Percentiles rank a stretch among this genome's conserved stretches.
Evolutionary conservation across 2,329 filamentous ascomycete species (phyloP).

Genomic region (Botrytis sinoallii): DNA sequence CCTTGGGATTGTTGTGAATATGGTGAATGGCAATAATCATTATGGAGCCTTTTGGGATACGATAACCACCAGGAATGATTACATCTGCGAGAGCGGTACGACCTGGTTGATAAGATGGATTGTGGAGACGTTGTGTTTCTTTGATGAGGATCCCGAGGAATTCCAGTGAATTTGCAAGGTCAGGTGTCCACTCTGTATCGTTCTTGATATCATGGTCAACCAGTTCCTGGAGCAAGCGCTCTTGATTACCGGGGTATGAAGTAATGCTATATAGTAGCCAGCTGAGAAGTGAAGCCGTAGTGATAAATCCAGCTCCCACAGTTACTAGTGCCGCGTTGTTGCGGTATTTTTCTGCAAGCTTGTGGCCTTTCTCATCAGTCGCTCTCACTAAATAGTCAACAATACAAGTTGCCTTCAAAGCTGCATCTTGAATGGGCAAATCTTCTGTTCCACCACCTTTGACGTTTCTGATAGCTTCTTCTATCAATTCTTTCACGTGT

Average conservation of each 20-base stretch:
- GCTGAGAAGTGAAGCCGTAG: conserved; percentile 46
- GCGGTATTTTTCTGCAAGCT: conserved; percentile 41
- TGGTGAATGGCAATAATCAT: conserved; percentile 28
- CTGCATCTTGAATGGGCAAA: conserved; percentile 40
- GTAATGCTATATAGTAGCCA: conserved; percentile 46
- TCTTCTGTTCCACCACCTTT: conserved; percentile 38
- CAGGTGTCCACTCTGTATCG: conserved; percentile 37
- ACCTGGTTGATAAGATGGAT: conserved; percentile 47
- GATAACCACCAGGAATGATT: conserved; percentile 47
- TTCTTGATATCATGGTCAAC: conserved; percentile 40
- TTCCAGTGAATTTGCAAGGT: conserved; percentile 38
- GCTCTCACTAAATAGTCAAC: conserved; percentile 41
- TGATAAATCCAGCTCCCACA: conserved; percentile 47
- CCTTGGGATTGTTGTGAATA: conserved; percentile 29
- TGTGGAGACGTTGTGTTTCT: conserved; percentile 46
- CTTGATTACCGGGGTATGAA: conserved; percentile 45
- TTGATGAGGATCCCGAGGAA: conserved; percentile 46
- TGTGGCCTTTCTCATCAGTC: conserved; percentile 43
- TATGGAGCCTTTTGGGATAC: conserved; percentile 39
- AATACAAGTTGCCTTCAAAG: conserved; percentile 38
- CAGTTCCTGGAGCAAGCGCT: conserved; percentile 46
- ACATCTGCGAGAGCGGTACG: conserved; percentile 45
- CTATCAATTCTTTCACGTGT: conserved; percentile 41
- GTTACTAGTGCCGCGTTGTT: conserved; percentile 39
- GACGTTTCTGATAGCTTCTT: conserved; percentile 37